Base-by-base conservation (phyloP, 2,329 filamentous ascomycete genomes). In the Gaeumannomyces sp. region DNA sequence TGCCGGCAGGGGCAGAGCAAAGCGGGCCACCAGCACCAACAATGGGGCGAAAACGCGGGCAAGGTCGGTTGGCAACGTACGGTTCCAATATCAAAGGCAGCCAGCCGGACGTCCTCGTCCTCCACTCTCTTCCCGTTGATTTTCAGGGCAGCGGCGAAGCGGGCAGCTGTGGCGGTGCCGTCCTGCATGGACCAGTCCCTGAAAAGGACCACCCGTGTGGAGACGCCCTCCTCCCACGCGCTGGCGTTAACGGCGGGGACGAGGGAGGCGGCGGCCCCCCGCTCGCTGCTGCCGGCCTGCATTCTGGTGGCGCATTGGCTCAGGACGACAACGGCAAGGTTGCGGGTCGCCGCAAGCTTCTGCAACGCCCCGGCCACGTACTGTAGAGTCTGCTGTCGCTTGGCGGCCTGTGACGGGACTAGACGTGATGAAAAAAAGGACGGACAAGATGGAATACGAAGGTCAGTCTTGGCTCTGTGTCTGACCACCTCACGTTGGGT, bases 241-340 rank as follows among this genome's bases (percentile, higher is more conserved):
- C 81, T 82, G 19, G 90, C 88, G 65, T 89, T 89, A 67, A 97
- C 82, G 57, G 91, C 87, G 22, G 93, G 90, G 64, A 89, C 84
- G 61, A 98, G 79, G 14, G 89, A 84, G 19, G 93, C 90, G 11
- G 33, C 33, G 53, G 38, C 61, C 69, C 81, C 84, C 68, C 79
- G 82, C 68, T 84, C 88, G 45, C 45, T 53, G 22, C 6, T 53
- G 22, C 45, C 22, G 4, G 81, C 80, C 67, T 89, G 87, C 77
- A 96, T 89, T 69, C 88, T 90, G n/a, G 92, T 96, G 58, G 89
- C 89, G 66, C 90, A 92, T 73, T 96, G 93, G 53, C 88, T 92
- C 61, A 93, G 82, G 27, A 95, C 74, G 3, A 97, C 79, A 58
- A 96, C 81, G 29, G 92, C 90, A 63, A 93, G 81, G 70, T 91